Conservation (phyloP, 768 basidiomycete genomes). For the Pleurotus djamor region DNA sequence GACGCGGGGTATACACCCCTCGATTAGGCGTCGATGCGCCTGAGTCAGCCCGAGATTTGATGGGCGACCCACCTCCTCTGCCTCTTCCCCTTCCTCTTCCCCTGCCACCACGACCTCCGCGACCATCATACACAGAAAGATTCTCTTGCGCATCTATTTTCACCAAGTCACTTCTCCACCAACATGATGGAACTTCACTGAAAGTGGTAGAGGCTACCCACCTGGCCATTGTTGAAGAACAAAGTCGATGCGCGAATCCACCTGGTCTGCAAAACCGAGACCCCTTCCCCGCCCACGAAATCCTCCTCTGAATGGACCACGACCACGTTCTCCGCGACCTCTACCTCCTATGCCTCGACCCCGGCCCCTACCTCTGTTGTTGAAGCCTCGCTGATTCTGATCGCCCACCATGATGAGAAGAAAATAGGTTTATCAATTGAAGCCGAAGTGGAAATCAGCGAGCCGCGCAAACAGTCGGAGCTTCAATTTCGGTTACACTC, state of each 20-base stretch:
- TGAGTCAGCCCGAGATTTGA: constrained; percentile 9
- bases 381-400: too few relatives aligned
- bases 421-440: too few relatives aligned
- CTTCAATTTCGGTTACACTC: too few relatives aligned
- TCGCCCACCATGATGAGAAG: too few relatives aligned
- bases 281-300: constrained; percentile 28
- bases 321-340: not conserved
- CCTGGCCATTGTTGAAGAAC: constrained; percentile 24
- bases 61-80: constrained; percentile 10
- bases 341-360: not conserved
- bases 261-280: constrained; percentile 20
- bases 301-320: constrained; percentile 25
- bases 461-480: too few relatives aligned
- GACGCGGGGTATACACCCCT: constrained; percentile 16
- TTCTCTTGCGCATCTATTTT: not conserved
- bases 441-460: too few relatives aligned
- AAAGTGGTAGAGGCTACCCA: constrained; percentile 11
- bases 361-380: not conserved
- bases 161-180: not conserved
- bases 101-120: not conserved
- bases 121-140: not conserved
- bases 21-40: constrained; percentile 18
- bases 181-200: not conserved
- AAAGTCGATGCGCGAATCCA: constrained; percentile 13
- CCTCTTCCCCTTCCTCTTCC: not conserved